Base-by-base conservation (phyloP, 1,284 basidiomycete genomes). In the Inonotus hispidus region DNA sequence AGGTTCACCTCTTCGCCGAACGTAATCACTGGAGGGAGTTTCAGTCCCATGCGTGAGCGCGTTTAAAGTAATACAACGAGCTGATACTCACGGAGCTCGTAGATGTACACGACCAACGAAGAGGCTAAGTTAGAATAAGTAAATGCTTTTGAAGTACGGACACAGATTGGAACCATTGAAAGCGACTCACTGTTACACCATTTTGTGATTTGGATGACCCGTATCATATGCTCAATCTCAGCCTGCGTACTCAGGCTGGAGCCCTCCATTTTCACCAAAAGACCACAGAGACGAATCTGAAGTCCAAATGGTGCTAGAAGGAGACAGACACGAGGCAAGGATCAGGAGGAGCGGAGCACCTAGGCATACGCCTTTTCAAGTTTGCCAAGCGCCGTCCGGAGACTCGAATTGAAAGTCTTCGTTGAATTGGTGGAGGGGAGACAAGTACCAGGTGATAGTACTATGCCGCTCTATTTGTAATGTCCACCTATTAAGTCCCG, bases 1-100 rank as follows among this genome's bases (percentile, higher is more conserved):
- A 47, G 46, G 21, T 25, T 47, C 23, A 57, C 56, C 46, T 57
- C 56, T 35, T 47, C 46, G 21, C 46, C 56, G 46, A 57, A 47
- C 8, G 56, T 57, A 21, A 57, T 43, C 16, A 57, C 56, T 57
- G 5, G 23, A 25, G 16, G 7, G 11, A 32, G 14, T 19, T 14
- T 37, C 41, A 4, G 41, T 32, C 32, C 41, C 6, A 21, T 19
- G 32, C 32, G 32, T 19, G 16, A 23, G 14, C 13, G 27, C 5
- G 3, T 25, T 27, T 8, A 5, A 46, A 32, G 21, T 21, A 21
- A 27, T 32, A 1, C 29, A 35, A 35, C 7, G 27, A 43, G 11
- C 3, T 3, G 19, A n/a, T 45, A 47, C 56, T 57, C 35, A 57
- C 56, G 29, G 27, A 46, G 46, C 43, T 57, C 56, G 25, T 57